Percentiles rank a stretch among this genome's conserved stretches.
phyloP scores from a whole-genome alignment of 1,139 yeast genomes.

The Yarrowia galli region DNA sequence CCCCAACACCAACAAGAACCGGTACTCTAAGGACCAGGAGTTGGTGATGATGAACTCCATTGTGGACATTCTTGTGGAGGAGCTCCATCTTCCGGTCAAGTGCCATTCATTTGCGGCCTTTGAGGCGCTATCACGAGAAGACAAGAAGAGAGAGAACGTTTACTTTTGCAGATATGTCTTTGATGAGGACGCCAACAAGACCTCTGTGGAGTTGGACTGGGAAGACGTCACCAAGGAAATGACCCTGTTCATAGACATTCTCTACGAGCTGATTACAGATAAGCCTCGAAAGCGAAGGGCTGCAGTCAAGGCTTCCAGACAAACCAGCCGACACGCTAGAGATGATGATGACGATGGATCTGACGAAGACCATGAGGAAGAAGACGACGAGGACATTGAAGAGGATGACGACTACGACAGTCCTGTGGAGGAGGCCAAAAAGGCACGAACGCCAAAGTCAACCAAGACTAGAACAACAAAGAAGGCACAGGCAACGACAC shows the following conservation, averaged over 20 bases:
- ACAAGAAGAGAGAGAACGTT: slow-evolving; percentile 6
- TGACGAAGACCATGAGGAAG: neutral
- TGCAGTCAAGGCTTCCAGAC: slow-evolving; percentile 23
- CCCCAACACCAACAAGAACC: slow-evolving; percentile 26
- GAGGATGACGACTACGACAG: slow-evolving; percentile 10
- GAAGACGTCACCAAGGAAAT: slow-evolving; percentile 12
- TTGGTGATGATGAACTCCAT: slow-evolving; percentile 26
- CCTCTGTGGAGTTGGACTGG: slow-evolving; percentile 34
- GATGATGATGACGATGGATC: neutral
- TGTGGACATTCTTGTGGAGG: slow-evolving; percentile 3
- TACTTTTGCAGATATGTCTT: slow-evolving; percentile 16
- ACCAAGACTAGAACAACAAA: neutral
- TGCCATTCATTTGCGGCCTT: neutral
- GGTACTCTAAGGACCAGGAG: slow-evolving; percentile 22
- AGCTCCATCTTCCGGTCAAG: neutral
- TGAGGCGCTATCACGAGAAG: slow-evolving; percentile 3
- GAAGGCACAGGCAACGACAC: neutral
- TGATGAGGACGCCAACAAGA: slow-evolving; percentile 3
- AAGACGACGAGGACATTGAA: neutral
- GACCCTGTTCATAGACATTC: neutral
- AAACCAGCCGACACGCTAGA: neutral
- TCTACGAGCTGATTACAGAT: slow-evolving; percentile 21
- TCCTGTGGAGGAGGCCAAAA: neutral
- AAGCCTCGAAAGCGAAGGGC: slow-evolving; percentile 24
- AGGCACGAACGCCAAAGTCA: neutral